Evolutionary conservation across 2,329 filamentous ascomycete species (phyloP), one percentile per base, ranked within the genome.

Genomic region (Neurospora sp.): DNA sequence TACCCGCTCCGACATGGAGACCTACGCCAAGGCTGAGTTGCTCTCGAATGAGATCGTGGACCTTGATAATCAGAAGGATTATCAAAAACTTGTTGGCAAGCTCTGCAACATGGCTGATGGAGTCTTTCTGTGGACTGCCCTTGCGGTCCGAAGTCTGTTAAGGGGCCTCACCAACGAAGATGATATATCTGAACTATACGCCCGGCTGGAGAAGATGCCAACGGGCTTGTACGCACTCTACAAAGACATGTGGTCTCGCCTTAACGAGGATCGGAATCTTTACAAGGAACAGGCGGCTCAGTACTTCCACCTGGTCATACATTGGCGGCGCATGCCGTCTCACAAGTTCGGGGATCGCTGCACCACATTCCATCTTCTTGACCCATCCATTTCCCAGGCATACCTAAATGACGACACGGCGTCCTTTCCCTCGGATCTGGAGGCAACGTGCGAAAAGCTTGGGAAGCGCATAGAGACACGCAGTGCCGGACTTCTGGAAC

Each of bases 121-220:
- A 0, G 71, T 72, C 3, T 72, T 72, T 38, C 42, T 71, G 15
- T 72, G 71, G 71, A 38, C 68, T 17, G 66, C 71, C 13, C 42
- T 71, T 6, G 70, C 52, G 6, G 39, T 68, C n/a, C 42, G 42
- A 38, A 71, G 69, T 23, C 66, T 72, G 1, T 17, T 36, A 2
- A 13, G 68, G 39, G 71, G 69, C 1, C 19, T 72, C 8, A 66
- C 46, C 8, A 69, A 72, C 67, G 69, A 66, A 17, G 71, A 72
- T 38, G 42, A n/a, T 10, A 23, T 72, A n/a, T 42, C 17, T 0
- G 71, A 70, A 66, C 66, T 72, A 0, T 23, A 62, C 40, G 7
- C 28, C 1, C 71, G 71, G 13, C 42, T 70, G 9, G 33, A 68
- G 28, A 40, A 38, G 11, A 62, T 72, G 66, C 71, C 71, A 7